phyloP scores from a whole-genome alignment of 345 rosid species.

The Heritiera fomes region DNA sequence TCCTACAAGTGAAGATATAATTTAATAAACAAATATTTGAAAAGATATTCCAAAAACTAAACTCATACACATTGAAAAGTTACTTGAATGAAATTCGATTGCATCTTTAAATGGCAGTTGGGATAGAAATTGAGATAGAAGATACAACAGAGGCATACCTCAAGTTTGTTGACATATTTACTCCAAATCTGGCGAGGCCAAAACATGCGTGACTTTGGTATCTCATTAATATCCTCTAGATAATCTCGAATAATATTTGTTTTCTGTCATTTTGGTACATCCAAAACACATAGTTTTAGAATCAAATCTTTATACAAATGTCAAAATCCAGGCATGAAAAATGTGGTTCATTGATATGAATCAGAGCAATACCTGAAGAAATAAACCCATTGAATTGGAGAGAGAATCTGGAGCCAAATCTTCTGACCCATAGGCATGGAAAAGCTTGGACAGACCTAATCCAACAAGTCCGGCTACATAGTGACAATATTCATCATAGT shows the following conservation, averaged over 20 bases:
- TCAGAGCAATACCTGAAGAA: slow-evolving; percentile 74
- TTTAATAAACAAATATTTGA: slow-evolving; percentile 9
- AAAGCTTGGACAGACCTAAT: slow-evolving; percentile 92
- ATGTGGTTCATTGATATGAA: slow-evolving; percentile 12
- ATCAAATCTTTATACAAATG: slow-evolving; percentile 20
- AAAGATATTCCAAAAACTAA: slow-evolving; percentile 2
- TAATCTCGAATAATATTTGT: slow-evolving; percentile 95
- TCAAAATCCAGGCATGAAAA: slow-evolving; percentile 1
- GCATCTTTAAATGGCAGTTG: slow-evolving; percentile 1
- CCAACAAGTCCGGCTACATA: slow-evolving; percentile 99
- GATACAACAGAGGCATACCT: slow-evolving; percentile 47
- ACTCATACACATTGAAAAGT: neutral
- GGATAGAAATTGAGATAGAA: slow-evolving; percentile 15
- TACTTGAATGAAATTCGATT: neutral
- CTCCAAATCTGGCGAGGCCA: slow-evolving; percentile 97
- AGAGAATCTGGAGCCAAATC: slow-evolving; percentile 70
- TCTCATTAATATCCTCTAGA: slow-evolving; percentile 95
- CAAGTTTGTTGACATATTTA: slow-evolving; percentile 83
- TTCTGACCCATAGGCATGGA: slow-evolving; percentile 76
- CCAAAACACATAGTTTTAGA: slow-evolving; percentile 20
- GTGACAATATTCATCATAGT: slow-evolving; percentile 97
- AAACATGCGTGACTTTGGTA: slow-evolving; percentile 97
- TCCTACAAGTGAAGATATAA: slow-evolving; percentile 48
- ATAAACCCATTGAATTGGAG: slow-evolving; percentile 95
- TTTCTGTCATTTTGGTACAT: slow-evolving; percentile 54